phyloP scores from a whole-genome alignment of 768 basidiomycete genomes.

The Lyophyllum semitale region DNA sequence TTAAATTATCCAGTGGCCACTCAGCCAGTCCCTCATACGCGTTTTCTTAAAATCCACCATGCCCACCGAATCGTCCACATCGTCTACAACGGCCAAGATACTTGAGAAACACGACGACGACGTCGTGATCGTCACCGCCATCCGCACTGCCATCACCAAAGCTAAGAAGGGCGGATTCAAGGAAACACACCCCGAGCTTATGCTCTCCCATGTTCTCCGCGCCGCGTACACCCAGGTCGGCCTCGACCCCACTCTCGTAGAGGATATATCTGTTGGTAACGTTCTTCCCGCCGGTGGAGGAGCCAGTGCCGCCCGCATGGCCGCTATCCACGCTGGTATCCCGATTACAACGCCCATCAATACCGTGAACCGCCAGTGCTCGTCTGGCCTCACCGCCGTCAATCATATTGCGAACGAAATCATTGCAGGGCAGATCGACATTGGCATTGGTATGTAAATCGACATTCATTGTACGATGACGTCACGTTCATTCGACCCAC shows the following conservation, averaged over 20 bases:
- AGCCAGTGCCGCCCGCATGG: conserved; percentile 82
- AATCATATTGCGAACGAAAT: conserved; percentile 85
- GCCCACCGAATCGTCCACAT: neutral
- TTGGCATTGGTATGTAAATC: conserved; percentile 75
- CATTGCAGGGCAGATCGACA: conserved; percentile 75
- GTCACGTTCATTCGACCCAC: no score
- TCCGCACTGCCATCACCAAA: conserved; percentile 92
- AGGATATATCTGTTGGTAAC: conserved; percentile 85
- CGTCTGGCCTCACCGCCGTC: conserved; percentile 81
- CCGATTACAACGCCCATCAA: conserved; percentile 73
- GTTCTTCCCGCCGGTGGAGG: conserved; percentile 89
- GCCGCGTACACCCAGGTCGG: conserved; percentile 66
- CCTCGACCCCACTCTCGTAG: conserved; percentile 81
- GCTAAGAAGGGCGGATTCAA: conserved; percentile 89
- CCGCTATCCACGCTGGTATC: conserved; percentile 85
- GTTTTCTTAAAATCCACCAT: no score
- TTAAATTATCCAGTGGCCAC: no score
- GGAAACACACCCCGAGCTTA: conserved; percentile 82
- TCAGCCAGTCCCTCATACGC: no score
- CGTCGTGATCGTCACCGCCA: conserved; percentile 87
- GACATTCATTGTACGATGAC: no score
- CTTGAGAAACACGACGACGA: conserved; percentile 80
- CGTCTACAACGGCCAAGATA: conserved; percentile 53
- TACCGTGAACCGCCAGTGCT: conserved; percentile 93
- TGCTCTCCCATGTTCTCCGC: conserved; percentile 75